Evolutionary conservation across 2,329 filamentous ascomycete genomes (phyloP).

Genomic region (Stagonosporopsis vannaccii): DNA sequence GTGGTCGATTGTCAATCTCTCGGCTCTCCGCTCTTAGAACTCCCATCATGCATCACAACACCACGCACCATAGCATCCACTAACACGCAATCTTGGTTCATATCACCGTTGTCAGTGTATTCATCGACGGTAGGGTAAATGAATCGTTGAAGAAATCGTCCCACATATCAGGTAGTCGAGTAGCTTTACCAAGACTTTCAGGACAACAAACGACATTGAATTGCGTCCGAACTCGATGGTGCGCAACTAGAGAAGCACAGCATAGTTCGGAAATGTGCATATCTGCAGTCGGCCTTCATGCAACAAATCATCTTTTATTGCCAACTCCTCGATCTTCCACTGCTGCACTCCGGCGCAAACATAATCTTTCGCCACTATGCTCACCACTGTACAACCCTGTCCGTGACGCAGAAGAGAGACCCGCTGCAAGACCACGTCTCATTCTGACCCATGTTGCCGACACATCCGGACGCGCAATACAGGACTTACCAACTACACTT

Average conservation of each 20-base stretch:
- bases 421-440: slow-evolving; percentile 4
- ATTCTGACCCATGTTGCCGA: background rate
- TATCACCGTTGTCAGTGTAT: slow-evolving; percentile 7
- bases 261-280: slow-evolving; percentile 1
- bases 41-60: slow-evolving; percentile 16
- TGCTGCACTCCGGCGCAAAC: slow-evolving; percentile 4
- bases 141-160: background rate
- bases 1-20: slow-evolving; percentile 8
- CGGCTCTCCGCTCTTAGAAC: slow-evolving; percentile 15
- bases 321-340: slow-evolving; percentile 3
- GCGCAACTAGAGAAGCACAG: background rate
- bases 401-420: background rate
- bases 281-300: slow-evolving; percentile 4
- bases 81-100: slow-evolving; percentile 6
- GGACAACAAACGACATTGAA: background rate
- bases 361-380: background rate
- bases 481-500: background rate
- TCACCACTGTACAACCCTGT: slow-evolving; percentile 3
- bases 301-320: slow-evolving; percentile 4
- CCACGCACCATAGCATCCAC: background rate
- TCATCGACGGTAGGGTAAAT: background rate
- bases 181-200: background rate
- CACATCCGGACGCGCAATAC: slow-evolving; percentile 5
- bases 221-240: background rate
- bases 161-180: background rate